Percentiles rank a stretch among this genome's conserved stretches.
phyloP scores from a whole-genome alignment of 1,139 yeast genomes.

The Yarrowia galli region DNA sequence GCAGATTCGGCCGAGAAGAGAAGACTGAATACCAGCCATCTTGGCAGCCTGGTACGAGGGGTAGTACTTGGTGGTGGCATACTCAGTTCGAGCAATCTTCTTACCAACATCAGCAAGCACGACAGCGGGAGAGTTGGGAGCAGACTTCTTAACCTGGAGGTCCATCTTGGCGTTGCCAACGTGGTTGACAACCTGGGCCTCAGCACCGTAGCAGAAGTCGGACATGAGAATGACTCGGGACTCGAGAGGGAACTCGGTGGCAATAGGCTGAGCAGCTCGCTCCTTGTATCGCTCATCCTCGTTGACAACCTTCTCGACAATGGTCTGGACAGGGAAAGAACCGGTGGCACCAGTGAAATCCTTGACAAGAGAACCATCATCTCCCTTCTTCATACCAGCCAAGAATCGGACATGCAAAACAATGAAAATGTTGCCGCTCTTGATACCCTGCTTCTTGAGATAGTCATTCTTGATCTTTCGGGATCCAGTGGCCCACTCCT shows the following conservation, averaged over 20 bases:
- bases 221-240: constrained; percentile 84
- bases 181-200: constrained; percentile 72
- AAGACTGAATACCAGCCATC: constrained; percentile 63
- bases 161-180: constrained; percentile 55
- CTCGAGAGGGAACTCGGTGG: constrained; percentile 79
- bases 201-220: constrained; percentile 86
- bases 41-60: constrained; percentile 74
- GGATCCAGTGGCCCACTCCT: constrained; percentile 42
- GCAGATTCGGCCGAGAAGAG: constrained; percentile 78
- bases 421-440: constrained; percentile 61
- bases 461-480: constrained; percentile 53
- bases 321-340: constrained; percentile 72
- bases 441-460: constrained; percentile 63
- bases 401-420: constrained; percentile 75
- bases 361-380: constrained; percentile 80
- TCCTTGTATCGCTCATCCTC: constrained; percentile 77
- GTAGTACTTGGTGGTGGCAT: constrained; percentile 62
- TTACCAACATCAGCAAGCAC: constrained; percentile 49
- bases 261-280: constrained; percentile 77
- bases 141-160: constrained; percentile 47
- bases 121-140: constrained; percentile 46
- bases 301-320: constrained; percentile 77
- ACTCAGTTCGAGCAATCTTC: constrained; percentile 65
- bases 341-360: constrained; percentile 60
- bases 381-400: constrained; percentile 75